Percentiles rank a stretch among this genome's conserved stretches.
phyloP scores from a whole-genome alignment of 2,329 filamentous ascomycete species.

The Paecilomyces dactylethromorphus region DNA sequence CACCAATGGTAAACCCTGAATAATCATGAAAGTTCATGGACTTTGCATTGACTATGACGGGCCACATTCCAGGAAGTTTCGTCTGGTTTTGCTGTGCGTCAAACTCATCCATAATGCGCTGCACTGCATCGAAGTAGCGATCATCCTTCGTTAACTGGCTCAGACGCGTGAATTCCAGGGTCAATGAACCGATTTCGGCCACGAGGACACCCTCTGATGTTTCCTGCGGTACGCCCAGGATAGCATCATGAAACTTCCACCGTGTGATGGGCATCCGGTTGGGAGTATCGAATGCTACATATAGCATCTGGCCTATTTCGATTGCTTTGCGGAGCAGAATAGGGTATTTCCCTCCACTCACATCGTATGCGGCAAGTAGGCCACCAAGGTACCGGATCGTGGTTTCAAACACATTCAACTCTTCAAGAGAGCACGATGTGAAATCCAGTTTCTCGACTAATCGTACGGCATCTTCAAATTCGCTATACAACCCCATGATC shows the following conservation, averaged over 20 bases:
- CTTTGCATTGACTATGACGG: conserved; percentile 23
- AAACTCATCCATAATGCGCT: conserved; percentile 28
- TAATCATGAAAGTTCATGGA: conserved; percentile 17
- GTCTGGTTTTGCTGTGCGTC: conserved; percentile 27
- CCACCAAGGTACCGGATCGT: conserved; percentile 83
- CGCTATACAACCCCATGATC: conserved; percentile 69
- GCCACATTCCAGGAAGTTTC: conserved; percentile 34
- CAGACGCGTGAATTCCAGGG: conserved; percentile 36
- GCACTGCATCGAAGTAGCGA: conserved; percentile 32
- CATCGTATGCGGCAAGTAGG: conserved; percentile 72
- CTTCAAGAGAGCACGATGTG: conserved; percentile 55
- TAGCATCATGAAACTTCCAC: conserved; percentile 23
- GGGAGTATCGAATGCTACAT: conserved; percentile 76
- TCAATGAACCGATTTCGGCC: conserved; percentile 34
- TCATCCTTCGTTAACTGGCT: conserved; percentile 31
- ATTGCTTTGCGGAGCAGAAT: conserved; percentile 68
- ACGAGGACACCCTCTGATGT: conserved; percentile 17
- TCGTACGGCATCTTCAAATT: conserved; percentile 68
- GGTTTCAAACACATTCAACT: conserved; percentile 81
- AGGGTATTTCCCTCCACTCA: conserved; percentile 62
- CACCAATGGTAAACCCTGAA: conserved; percentile 47
- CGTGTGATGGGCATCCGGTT: conserved; percentile 76
- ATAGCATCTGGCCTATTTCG: conserved; percentile 69
- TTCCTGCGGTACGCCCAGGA: conserved; percentile 14
- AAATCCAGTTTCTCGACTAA: conserved; percentile 69